Conservation (phyloP, 2,329 filamentous ascomycete species). For the Spiromastix sp. region DNA sequence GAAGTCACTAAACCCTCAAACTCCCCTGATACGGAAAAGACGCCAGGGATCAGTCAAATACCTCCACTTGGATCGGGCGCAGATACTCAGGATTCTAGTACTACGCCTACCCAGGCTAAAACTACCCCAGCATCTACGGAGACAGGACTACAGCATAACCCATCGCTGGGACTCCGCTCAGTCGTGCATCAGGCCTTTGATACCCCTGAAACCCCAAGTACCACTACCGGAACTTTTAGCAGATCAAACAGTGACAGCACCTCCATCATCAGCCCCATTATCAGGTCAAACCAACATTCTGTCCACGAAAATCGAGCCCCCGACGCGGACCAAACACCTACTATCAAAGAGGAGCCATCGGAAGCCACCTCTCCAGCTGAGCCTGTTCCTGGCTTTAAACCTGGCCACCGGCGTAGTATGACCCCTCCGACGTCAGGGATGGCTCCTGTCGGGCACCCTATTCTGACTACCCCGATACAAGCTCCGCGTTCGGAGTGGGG, state of each 20-base stretch:
- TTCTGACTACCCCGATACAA: conserved; percentile 35
- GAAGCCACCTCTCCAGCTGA: conserved; percentile 18
- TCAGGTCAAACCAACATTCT: conserved; percentile 44
- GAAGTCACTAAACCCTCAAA: background rate
- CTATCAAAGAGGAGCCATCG: conserved; percentile 45
- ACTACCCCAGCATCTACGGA: conserved; percentile 13
- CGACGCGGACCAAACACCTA: conserved; percentile 37
- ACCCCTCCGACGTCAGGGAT: conserved; percentile 49
- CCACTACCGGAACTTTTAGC: conserved; percentile 42
- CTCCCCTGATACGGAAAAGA: background rate
- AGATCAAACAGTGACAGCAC: conserved; percentile 55
- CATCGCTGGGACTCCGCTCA: conserved; percentile 46
- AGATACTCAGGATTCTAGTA: background rate
- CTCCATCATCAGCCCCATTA: conserved; percentile 55
- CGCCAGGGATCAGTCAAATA: background rate
- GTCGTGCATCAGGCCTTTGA: conserved; percentile 59
- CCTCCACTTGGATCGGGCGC: conserved; percentile 2
- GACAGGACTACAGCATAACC: conserved; percentile 38
- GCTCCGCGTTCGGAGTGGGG: conserved; percentile 34
- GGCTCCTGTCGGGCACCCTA: conserved; percentile 51
- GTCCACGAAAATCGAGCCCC: conserved; percentile 25
- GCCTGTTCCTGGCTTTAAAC: conserved; percentile 33
- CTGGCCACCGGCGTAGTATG: conserved; percentile 47
- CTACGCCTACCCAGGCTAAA: conserved; percentile 8
- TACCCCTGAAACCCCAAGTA: conserved; percentile 43